Base-by-base conservation (phyloP, 2,329 filamentous ascomycete genomes). In the Trichoderma arundinaceum region DNA sequence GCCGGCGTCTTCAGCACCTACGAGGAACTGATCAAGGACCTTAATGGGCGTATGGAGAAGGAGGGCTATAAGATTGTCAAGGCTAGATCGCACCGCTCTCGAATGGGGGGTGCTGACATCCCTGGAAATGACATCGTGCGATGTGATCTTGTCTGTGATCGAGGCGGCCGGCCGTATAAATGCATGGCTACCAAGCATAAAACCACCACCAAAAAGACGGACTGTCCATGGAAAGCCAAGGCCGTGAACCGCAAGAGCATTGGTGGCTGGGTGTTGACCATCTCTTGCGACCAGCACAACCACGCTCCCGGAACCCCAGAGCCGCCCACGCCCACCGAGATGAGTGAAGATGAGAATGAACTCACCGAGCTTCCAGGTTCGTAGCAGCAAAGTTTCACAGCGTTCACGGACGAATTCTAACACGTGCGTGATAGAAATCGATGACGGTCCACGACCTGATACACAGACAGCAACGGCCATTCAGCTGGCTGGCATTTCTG, bases 31-130 rank as follows among this genome's bases (percentile, higher is more conserved):
- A 79, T 81, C 68, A 72, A 73, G 48, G 74, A 79, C 41, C 73
- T 81, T 44, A 80, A 76, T 67, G 72, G 74, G 59, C 77, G 76
- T 39, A 80, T 81, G 75, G 74, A 78, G 65, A 80, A 79, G 69
- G 76, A 81, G 65, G 79, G 79, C 66, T 81, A 80, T 76, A 81
- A 80, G 68, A 77, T 81, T 62, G 79, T 81, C 73, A 81, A 81
- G 71, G 74, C 77, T 35, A 75, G 79, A 66, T 80, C 79, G 32
- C 78, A 81, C 70, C 78, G 79, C 66, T 75, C 76, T 66, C 76
- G 78, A 59, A 74, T 79, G 66, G 77, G 77, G 52, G 79, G 77
- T 49, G 75, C 77, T 41, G 77, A 79, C 69, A 74, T 77, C 60
- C 77, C 77, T 54, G 75, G 74, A n/a, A 80, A 79, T 69, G 78